A percentile compares a stretch with the other conserved stretches of the same genome.
Evolutionary conservation across 2,329 filamentous ascomycete species (phyloP).

Genomic region (Trematosphaeria pertusa): DNA sequence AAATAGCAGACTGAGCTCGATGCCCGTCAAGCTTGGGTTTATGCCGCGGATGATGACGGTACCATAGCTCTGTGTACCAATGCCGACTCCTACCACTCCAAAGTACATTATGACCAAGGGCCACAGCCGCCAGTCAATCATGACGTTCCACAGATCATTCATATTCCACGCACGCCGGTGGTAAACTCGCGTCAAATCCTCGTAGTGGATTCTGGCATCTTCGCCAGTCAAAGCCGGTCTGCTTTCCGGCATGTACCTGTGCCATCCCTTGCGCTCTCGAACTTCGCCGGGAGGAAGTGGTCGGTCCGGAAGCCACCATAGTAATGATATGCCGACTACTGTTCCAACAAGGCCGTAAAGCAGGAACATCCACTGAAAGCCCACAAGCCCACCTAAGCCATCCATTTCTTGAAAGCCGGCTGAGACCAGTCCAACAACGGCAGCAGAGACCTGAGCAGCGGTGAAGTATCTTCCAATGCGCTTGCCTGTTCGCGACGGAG

Average conservation of each 20-base stretch:
- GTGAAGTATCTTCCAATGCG: constrained; percentile 91
- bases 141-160: constrained; percentile 71
- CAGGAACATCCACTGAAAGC: constrained; percentile 93
- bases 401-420: constrained; percentile 94
- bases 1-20: constrained; percentile 81
- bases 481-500: constrained; percentile 83
- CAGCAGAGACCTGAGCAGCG: constrained; percentile 85
- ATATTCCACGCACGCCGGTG: constrained; percentile 75
- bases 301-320: constrained; percentile 92
- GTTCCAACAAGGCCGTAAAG: constrained; percentile 81
- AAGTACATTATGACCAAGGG: constrained; percentile 91
- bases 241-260: constrained; percentile 71
- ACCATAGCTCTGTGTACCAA: constrained; percentile 86
- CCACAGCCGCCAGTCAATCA: constrained; percentile 89
- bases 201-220: constrained; percentile 82
- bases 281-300: constrained; percentile 75
- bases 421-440: constrained; percentile 87
- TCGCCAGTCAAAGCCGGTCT: constrained; percentile 76
- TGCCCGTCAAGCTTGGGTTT: constrained; percentile 72
- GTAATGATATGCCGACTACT: constrained; percentile 72
- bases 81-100: constrained; percentile 90
- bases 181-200: constrained; percentile 82
- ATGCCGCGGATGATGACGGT: constrained; percentile 86
- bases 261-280: constrained; percentile 58
- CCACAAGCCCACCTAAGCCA: constrained; percentile 74